Base-by-base conservation (phyloP, 148 eudicot genomes). In the Dianthus caryophyllus region DNA sequence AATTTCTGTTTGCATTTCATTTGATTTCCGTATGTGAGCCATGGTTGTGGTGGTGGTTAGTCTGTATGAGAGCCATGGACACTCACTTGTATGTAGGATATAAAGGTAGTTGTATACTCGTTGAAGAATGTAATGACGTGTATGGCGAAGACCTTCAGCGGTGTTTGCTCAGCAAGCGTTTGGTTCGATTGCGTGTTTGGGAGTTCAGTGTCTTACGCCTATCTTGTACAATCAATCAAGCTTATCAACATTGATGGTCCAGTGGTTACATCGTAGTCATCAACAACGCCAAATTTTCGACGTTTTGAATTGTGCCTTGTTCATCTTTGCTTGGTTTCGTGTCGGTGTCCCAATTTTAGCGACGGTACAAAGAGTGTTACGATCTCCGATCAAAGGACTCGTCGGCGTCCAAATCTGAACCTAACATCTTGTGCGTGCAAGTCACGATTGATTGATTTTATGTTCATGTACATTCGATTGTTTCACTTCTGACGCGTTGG, bases 61-160 rank as follows among this genome's bases (percentile, higher is more conserved):
- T n/a, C n/a, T n/a, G n/a, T n/a, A n/a, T n/a, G n/a, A n/a, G n/a
- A n/a, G n/a, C n/a, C n/a, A n/a, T n/a, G n/a, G n/a, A n/a, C n/a
- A n/a, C n/a, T n/a, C n/a, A n/a, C n/a, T 55, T 55, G 5, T 55
- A 24, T 41, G 44, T 25, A 53, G 18, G 33, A 49, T 26, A 25
- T 18, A 56, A 21, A 49, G 18, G 68, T 73, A 48, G 27, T 54
- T 71, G 20, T 72, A 56, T 66, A 51, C 60, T 69, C 33, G 65
- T 79, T 85, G 83, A 89, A 81, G 71, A n/a, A 83, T 65, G 74
- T 73, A 81, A 71, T 87, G 81, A 83, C 88, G 13, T 89, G 85
- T 75, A 78, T 87, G 98, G 98, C 98, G 98, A 87, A 84, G 98
- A 93, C 96, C 85, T 77, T 83, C 95, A 53, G 96, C 87, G 87